Evolutionary conservation across 129 eudicot genomes (phyloP), one percentile per base, ranked within the genome.

Genomic region (Calendula officinalis): DNA sequence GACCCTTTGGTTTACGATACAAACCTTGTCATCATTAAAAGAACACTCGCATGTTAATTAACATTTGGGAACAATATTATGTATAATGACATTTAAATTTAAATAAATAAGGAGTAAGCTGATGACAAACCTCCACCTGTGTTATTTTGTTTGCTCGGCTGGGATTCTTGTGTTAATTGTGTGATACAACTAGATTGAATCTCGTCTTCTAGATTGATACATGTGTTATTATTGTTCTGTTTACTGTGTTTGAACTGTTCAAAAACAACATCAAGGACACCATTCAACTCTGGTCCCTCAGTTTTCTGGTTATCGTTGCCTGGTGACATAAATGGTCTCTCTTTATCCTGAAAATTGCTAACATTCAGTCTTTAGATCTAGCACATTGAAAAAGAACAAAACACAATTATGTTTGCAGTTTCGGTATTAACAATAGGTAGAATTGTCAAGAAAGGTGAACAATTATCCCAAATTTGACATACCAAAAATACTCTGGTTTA

Each of bases 281-380:
- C 34, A 42, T 60, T 64, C 36, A 76, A 8, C 64, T 71, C 72
- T 55, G 46, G 37, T 13, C 74, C 81, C 51, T 72, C 50, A 34
- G 64, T 61, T 74, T 63, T 68, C 34, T 64, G 69, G 13, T 52
- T 73, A 11, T 14, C 35, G 8, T 33, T 74, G 55, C 66, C 65
- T 1, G 95, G 71, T 22, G 80, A 77, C 2, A 75, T 67, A 82
- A 72, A 76, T 46, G 77, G 88, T 22, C 50, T 64, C 62, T 78
- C 76, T 73, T 84, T 84, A 57, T 78, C 90, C 89, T 89, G 79
- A 73, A 45, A 67, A 8, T 36, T 41, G 34, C 38, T 12, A 53
- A 37, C n/a, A 32, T 0, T 30, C 14, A 76, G 59, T 53, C 53
- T 27, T 43, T 61, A 3, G 41, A 22, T n/a, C 57, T 27, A 3